Evolutionary conservation across 1,139 yeast genomes (phyloP).

Genomic region (Suhomyces anneliseae): DNA sequence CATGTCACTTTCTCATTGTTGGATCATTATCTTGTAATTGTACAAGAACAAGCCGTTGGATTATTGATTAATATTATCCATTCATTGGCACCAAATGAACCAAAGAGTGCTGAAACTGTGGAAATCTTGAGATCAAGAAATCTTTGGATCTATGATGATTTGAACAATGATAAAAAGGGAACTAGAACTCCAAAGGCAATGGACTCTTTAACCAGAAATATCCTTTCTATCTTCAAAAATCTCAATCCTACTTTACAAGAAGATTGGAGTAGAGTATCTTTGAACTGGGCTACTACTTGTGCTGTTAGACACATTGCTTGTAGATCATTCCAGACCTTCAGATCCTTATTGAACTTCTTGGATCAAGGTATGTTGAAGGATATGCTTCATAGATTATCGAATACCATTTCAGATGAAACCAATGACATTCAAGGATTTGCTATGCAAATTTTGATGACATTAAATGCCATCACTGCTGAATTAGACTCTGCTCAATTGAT

Average conservation of each 20-base stretch:
- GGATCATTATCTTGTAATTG: slow-evolving; percentile 83
- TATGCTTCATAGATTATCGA: slow-evolving; percentile 89
- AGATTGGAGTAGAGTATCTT: slow-evolving; percentile 82
- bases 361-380: slow-evolving; percentile 90
- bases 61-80: slow-evolving; percentile 73
- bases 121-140: slow-evolving; percentile 52
- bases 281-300: slow-evolving; percentile 96
- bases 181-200: slow-evolving; percentile 86
- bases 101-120: slow-evolving; percentile 53
- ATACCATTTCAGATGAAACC: slow-evolving; percentile 87
- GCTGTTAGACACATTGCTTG: slow-evolving; percentile 97
- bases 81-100: slow-evolving; percentile 57
- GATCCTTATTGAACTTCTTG: slow-evolving; percentile 74
- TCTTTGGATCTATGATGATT: slow-evolving; percentile 87
- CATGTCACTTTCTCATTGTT: slow-evolving; percentile 78
- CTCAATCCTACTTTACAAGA: slow-evolving; percentile 57
- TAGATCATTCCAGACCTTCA: slow-evolving; percentile 87
- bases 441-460: slow-evolving; percentile 94
- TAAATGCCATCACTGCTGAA: slow-evolving; percentile 88
- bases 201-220: slow-evolving; percentile 72
- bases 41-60: slow-evolving; percentile 82
- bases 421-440: slow-evolving; percentile 94
- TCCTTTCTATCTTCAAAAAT: slow-evolving; percentile 57
- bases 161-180: slow-evolving; percentile 73
- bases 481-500: slow-evolving; percentile 74